phyloP scores from a whole-genome alignment of 768 basidiomycete species.

The Tylopilus subfusipes region DNA sequence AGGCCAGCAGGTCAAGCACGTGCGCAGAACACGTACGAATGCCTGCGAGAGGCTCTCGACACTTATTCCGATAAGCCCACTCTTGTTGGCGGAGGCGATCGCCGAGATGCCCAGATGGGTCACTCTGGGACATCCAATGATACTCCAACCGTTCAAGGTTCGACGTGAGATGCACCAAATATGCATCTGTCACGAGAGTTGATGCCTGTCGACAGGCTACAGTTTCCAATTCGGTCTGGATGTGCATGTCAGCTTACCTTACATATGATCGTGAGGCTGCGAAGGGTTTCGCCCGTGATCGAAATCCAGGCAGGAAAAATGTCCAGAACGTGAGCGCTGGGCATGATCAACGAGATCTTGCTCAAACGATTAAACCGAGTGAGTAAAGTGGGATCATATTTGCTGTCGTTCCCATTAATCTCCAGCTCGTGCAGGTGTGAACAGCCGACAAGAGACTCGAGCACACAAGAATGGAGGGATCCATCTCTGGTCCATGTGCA shows the following conservation, averaged over 20 bases:
- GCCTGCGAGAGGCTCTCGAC: slow-evolving; percentile 59
- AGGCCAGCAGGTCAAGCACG: neutral
- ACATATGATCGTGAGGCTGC: slow-evolving; percentile 63
- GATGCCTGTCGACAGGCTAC: slow-evolving; percentile 43
- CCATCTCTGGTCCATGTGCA: slow-evolving; percentile 84
- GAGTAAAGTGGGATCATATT: slow-evolving; percentile 48
- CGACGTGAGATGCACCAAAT: slow-evolving; percentile 49
- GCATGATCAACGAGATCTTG: slow-evolving; percentile 73
- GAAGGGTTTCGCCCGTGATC: slow-evolving; percentile 43
- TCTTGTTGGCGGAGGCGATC: slow-evolving; percentile 42
- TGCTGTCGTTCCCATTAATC: slow-evolving; percentile 62
- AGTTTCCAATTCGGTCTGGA: neutral
- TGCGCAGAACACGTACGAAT: slow-evolving; percentile 45
- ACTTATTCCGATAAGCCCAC: slow-evolving; percentile 50
- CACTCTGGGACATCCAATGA: slow-evolving; percentile 69
- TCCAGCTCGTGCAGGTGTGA: slow-evolving; percentile 53
- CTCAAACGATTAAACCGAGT: slow-evolving; percentile 47
- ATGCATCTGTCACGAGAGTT: slow-evolving; percentile 52
- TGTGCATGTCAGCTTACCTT: slow-evolving; percentile 42
- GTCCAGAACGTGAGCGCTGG: slow-evolving; percentile 50
- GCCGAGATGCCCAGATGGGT: slow-evolving; percentile 57
- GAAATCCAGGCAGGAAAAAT: slow-evolving; percentile 51
- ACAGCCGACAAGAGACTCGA: slow-evolving; percentile 47
- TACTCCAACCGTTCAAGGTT: slow-evolving; percentile 50
- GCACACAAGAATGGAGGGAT: slow-evolving; percentile 56